phyloP scores from a whole-genome alignment of 495 filamentous ascomycete genomes.

The Trichocladium antarcticum region DNA sequence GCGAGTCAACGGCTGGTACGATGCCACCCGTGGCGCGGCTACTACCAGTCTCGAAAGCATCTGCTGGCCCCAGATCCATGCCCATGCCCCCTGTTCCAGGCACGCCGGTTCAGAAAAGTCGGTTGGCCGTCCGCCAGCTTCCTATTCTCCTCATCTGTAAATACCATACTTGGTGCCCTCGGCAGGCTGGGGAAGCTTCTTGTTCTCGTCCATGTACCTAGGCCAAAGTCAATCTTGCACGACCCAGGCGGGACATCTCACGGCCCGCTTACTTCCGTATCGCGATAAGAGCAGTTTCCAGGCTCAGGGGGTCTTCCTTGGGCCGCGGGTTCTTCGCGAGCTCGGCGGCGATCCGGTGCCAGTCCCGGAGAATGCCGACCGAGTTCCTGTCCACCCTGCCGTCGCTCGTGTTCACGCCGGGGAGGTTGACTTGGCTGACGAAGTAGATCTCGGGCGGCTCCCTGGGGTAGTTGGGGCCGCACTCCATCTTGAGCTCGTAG shows the following conservation, averaged over 20 bases:
- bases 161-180: conserved; percentile 67
- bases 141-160: conserved; percentile 15
- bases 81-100: too few relatives aligned
- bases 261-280: conserved; percentile 23
- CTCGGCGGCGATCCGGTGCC: conserved; percentile 83
- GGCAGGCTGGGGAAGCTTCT: conserved; percentile 88
- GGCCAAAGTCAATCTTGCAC: conserved; percentile 15
- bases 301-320: conserved; percentile 28
- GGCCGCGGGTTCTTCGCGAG: conserved; percentile 41
- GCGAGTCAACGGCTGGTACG: too few relatives aligned
- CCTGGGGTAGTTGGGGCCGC: conserved; percentile 81
- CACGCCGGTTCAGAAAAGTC: too few relatives aligned
- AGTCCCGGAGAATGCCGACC: conserved; percentile 71
- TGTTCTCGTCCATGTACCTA: conserved; percentile 96
- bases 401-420: conserved; percentile 69
- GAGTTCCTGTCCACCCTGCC: conserved; percentile 79
- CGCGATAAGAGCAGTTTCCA: conserved; percentile 45
- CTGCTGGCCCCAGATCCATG: too few relatives aligned
- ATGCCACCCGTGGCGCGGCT: too few relatives aligned
- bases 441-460: conserved; percentile 81
- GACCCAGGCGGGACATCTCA: too few relatives aligned
- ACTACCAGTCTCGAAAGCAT: too few relatives aligned
- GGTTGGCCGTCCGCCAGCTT: not conserved
- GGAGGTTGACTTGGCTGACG: conserved; percentile 85
- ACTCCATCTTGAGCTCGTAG: conserved; percentile 96